A percentile compares a stretch with the other conserved stretches of the same genome.
Conservation (phyloP, 306 rosid genomes). For the Malus asiatica region DNA sequence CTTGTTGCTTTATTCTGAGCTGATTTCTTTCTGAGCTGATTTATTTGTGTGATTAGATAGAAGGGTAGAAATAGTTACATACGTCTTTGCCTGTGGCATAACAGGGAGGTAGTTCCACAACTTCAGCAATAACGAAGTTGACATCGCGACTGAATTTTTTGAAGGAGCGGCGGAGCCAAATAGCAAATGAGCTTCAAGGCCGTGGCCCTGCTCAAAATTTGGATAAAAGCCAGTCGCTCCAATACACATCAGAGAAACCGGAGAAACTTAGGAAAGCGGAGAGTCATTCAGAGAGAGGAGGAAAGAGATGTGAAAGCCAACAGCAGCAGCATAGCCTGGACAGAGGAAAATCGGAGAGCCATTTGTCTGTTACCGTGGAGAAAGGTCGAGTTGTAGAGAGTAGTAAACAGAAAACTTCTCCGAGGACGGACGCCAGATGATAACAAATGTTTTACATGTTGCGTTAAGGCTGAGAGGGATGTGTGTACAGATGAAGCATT, state of each 20-base stretch:
- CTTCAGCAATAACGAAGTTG: constrained; percentile 70
- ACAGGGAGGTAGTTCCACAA: constrained; percentile 42
- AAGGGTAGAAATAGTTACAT: constrained; percentile 21
- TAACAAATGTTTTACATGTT: constrained; percentile 4
- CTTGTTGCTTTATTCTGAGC: background rate
- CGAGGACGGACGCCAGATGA: constrained; percentile 28
- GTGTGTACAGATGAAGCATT: constrained; percentile 23
- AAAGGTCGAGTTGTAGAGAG: constrained; percentile 34
- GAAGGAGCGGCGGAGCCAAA: constrained; percentile 68
- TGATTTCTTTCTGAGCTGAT: background rate
- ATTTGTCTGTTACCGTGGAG: constrained; percentile 28
- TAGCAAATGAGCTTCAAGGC: constrained; percentile 49
- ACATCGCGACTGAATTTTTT: constrained; percentile 69
- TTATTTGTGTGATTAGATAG: constrained; percentile 9
- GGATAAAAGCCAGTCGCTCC: constrained; percentile 35
- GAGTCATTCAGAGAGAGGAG: constrained; percentile 45
- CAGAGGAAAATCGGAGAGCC: constrained; percentile 60
- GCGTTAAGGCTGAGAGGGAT: constrained; percentile 12
- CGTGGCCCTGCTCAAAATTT: constrained; percentile 25
- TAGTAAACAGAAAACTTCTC: constrained; percentile 10
- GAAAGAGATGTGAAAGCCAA: constrained; percentile 28
- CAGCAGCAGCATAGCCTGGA: constrained; percentile 27
- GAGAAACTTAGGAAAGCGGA: constrained; percentile 48
- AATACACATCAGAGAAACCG: constrained; percentile 30
- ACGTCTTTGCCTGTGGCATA: constrained; percentile 24